These are phyloP conservation scores for Bipolaris victoriae DNA, from an alignment of 2,329 filamentous ascomycete species.

Conservation along the genomic window DNA sequence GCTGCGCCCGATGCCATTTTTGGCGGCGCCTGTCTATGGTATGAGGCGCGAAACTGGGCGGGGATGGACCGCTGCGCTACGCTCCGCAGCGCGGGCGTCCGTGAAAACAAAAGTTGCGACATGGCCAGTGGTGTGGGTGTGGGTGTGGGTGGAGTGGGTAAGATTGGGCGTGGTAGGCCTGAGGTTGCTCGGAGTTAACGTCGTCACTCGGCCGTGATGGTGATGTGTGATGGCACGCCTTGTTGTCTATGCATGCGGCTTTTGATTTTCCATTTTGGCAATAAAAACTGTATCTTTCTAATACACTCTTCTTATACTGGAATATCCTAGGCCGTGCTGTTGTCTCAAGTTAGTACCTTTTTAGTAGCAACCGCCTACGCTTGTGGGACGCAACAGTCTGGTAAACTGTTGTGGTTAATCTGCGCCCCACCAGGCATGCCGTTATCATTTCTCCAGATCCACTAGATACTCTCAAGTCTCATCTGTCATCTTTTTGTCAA, in stretches of 20 bases:
- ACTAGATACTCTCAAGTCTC: not conserved
- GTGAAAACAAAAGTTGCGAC: conserved; percentile 25
- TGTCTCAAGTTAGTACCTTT: too few relatives aligned
- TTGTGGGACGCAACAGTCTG: too few relatives aligned
- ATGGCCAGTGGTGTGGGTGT: conserved; percentile 16
- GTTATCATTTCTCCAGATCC: too few relatives aligned
- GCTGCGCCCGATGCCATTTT: conserved; percentile 35
- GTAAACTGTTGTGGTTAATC: too few relatives aligned
- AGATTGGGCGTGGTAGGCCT: conserved; percentile 20
- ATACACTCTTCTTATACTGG: too few relatives aligned
- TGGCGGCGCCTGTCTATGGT: conserved; percentile 24
- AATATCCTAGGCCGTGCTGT: too few relatives aligned
- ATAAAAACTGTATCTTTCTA: not conserved
- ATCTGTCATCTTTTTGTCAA: not conserved
- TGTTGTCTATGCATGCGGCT: not conserved
- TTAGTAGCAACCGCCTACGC: too few relatives aligned
- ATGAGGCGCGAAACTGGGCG: conserved; percentile 14
- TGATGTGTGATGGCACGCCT: not conserved
- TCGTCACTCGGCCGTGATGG: conserved; percentile 4
- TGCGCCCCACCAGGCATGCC: too few relatives aligned
- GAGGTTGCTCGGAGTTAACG: conserved; percentile 24
- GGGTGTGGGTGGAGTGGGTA: conserved; percentile 7
- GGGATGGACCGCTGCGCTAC: conserved; percentile 15
- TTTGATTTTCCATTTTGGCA: not conserved
- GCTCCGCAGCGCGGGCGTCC: conserved; percentile 18